Base-by-base conservation (phyloP, 1,284 basidiomycete genomes). In the Tilletia horrida region DNA sequence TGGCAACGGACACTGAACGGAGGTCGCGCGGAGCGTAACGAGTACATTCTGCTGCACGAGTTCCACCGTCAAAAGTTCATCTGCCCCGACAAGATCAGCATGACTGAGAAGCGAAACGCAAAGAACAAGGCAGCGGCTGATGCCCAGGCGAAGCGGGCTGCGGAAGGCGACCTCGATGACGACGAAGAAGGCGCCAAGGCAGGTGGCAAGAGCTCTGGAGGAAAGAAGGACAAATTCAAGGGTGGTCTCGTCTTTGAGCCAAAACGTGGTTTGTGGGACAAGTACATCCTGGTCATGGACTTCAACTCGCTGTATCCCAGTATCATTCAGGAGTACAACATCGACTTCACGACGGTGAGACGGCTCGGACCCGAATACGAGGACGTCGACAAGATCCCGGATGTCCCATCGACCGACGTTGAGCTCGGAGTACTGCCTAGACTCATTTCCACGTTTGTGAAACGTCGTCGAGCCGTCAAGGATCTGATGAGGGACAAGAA, bases 241-340 rank as follows among this genome's bases (percentile, higher is more conserved):
- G 96, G 96, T 80, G 96, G 96, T 84, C 86, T 97, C 62, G 96
- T 99, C 16, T 95, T 99, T 73, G 93, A 97, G 73, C 96, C 96
- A 0, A 96, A 97, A 84, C 86, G 92, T 67, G 93, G 94, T 4
- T 84, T 99, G 63, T 98, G 92, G 91, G 96, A 98, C 85, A 95
- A 90, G 77, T 96, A 88, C 81, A 91, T 98, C 82, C 86, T 99
- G 31, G 95, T 99, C 82, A 98, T 99, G 96, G 96, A 99, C 84
- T 98, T 98, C 88, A 98, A 98, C 84, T 97, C 93, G 75, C 86
- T 98, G 69, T 98, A 99, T 82, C 96, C 96, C 9, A 94, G 91
- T 83, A 98, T 99, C 84, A 99, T 99, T 67, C 96, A 98, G 79
- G 96, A 99, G 85, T 99, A 92, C 83, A 98, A 99, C 81, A 97